phyloP scores from a whole-genome alignment of 495 filamentous ascomycete genomes.

The Daldinia childiae region DNA sequence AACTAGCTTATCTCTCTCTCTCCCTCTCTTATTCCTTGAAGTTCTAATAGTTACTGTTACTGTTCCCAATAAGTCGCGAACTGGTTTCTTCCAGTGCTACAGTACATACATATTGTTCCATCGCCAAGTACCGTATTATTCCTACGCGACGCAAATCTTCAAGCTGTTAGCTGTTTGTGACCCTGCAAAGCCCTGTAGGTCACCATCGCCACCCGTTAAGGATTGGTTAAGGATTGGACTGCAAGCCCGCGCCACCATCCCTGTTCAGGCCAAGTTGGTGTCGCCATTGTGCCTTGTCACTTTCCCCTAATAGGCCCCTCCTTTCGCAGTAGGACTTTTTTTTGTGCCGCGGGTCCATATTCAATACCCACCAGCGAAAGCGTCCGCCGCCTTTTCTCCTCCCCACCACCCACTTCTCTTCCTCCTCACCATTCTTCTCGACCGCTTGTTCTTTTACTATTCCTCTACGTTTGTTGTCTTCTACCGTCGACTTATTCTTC shows the following conservation, averaged over 20 bases:
- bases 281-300: slow-evolving; percentile 45
- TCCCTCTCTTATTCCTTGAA: background rate
- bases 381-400: slow-evolving; percentile 45
- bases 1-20: slow-evolving; percentile 34
- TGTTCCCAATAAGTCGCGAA: slow-evolving; percentile 17
- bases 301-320: slow-evolving; percentile 40
- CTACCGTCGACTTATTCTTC: slow-evolving; percentile 27
- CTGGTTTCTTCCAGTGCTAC: slow-evolving; percentile 17
- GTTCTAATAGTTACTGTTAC: background rate
- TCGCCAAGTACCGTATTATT: slow-evolving; percentile 34
- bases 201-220: slow-evolving; percentile 41
- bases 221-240: slow-evolving; percentile 44
- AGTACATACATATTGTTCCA: slow-evolving; percentile 32
- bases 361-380: slow-evolving; percentile 36
- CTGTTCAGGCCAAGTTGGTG: slow-evolving; percentile 40
- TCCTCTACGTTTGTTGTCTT: slow-evolving; percentile 33
- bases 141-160: slow-evolving; percentile 12
- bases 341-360: slow-evolving; percentile 39
- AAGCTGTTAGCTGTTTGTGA: slow-evolving; percentile 44
- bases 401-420: slow-evolving; percentile 44
- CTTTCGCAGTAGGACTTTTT: slow-evolving; percentile 38
- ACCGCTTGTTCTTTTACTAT: slow-evolving; percentile 36
- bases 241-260: slow-evolving; percentile 43
- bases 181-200: slow-evolving; percentile 43
- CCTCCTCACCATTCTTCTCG: slow-evolving; percentile 34